Evolutionary conservation across 306 rosid genomes (phyloP).

Genomic region (Casuarina glauca): DNA sequence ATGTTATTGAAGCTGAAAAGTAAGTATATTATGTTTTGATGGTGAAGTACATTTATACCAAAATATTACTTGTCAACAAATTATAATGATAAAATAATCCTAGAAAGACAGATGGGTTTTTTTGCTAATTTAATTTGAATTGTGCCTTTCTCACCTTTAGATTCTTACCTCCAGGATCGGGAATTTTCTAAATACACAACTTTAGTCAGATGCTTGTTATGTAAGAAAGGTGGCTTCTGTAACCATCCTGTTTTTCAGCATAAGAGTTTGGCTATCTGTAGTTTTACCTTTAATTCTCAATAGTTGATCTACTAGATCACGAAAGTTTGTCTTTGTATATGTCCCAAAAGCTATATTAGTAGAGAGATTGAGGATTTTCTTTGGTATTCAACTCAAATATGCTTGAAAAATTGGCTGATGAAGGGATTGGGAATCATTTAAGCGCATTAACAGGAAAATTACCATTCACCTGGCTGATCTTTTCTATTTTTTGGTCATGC

Average conservation of each 20-base stretch:
- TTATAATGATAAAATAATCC: too few relatives aligned
- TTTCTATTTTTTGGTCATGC: not conserved
- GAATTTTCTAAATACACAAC: not conserved
- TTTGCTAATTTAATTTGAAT: not conserved
- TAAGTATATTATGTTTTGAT: slow-evolving; percentile 23
- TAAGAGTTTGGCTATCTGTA: not conserved
- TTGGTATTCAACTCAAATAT: not conserved
- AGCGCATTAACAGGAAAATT: not conserved
- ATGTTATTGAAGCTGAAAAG: slow-evolving; percentile 84
- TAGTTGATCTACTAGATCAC: not conserved
- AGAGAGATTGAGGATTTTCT: not conserved
- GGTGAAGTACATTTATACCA: not conserved
- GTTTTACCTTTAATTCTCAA: not conserved
- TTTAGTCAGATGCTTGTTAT: not conserved
- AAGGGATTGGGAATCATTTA: not conserved
- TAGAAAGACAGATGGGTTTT: not conserved
- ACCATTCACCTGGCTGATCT: not conserved
- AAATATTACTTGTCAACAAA: not conserved
- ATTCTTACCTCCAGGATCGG: not conserved
- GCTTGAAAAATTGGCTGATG: not conserved
- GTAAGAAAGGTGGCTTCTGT: not conserved
- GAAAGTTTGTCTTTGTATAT: not conserved
- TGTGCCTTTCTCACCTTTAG: not conserved
- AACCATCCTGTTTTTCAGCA: not conserved
- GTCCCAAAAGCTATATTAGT: not conserved